Evolutionary conservation across 768 basidiomycete species (phyloP), one percentile per base, ranked within the genome.

Genomic region (Podaxis rugospora): DNA sequence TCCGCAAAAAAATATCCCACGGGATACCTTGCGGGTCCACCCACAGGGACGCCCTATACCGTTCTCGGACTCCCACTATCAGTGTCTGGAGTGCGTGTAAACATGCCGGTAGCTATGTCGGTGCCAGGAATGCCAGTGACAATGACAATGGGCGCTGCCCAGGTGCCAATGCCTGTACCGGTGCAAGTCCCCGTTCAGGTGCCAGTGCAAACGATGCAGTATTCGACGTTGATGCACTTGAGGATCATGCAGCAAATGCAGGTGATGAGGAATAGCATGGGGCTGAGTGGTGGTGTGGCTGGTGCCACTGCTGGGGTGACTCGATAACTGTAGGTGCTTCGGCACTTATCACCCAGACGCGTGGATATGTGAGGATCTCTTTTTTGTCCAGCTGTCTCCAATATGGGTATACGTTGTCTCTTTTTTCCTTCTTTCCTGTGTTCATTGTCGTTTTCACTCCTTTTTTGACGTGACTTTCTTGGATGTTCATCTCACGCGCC

Each of bases 201-300:
- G 3, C 59, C 59, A 21, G 52, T 60, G 16, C 59, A 54, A 28
- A 49, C 51, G 35, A 16, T 60, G 40, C 59, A 61, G 9, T 61
- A 61, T 39, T 61, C 59, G 28, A 61, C 59, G 11, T 36, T 61
- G 32, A 61, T 61, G 59, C 59, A 61, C 25, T 39, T 61, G 44
- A 61, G 59, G 53, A 61, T 61, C 16, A 61, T 61, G 59, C 59
- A 61, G 16, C 59, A 61, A 36, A 49, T 61, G 53, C 59, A 61
- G 52, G 39, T 61, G 59, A 61, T 61, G 59, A 54, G 52, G 27
- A 61, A 61, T 27, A 61, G 44, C 47, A 61, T 61, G 59, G 37
- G 37, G 6, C 13, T 59, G 42, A n/a, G 13, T 23, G 18, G 14
- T 10, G 53, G 32, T 37, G 40, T 36, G 14, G 35, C 18, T 7